Percentiles rank a stretch among this genome's conserved stretches.
Evolutionary conservation across 2,329 filamentous ascomycete species (phyloP).

Genomic region (Corinectria fuckeliana): DNA sequence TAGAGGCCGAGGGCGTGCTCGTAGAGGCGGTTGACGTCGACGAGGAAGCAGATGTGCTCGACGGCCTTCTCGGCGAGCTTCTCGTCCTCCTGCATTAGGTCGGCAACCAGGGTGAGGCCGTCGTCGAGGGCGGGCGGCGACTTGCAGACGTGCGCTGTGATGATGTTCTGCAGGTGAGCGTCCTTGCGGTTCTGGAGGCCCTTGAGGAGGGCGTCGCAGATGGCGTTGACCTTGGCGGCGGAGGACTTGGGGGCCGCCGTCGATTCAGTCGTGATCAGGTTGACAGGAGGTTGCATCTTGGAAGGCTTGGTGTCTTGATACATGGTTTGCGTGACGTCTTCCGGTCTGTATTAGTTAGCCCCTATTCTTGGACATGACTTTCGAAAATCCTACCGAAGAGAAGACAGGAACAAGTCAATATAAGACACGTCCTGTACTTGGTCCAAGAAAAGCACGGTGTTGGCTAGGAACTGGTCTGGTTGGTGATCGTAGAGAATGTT

Average conservation of each 20-base stretch:
- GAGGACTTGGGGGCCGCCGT: conserved; percentile 25
- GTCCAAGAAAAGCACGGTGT: conserved; percentile 77
- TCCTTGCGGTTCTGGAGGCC: conserved; percentile 67
- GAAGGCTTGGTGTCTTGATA: conserved; percentile 81
- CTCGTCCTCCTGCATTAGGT: conserved; percentile 71
- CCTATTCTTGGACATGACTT: neutral
- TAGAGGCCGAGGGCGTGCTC: conserved; percentile 91
- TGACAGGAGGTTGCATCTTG: conserved; percentile 22
- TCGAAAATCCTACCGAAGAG: conserved; percentile 66
- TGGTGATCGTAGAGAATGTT: conserved; percentile 95
- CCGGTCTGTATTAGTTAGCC: conserved; percentile 64
- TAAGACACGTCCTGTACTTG: conserved; percentile 83
- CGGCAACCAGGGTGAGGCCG: conserved; percentile 79
- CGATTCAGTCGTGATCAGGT: conserved; percentile 17
- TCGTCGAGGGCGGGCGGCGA: conserved; percentile 87
- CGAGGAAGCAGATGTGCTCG: conserved; percentile 96
- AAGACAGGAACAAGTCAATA: conserved; percentile 90
- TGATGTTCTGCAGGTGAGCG: conserved; percentile 83
- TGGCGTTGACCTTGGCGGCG: conserved; percentile 76
- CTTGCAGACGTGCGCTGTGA: conserved; percentile 96
- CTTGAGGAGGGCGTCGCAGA: conserved; percentile 84
- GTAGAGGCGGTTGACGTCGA: conserved; percentile 90
- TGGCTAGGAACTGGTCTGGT: conserved; percentile 83
- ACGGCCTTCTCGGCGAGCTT: conserved; percentile 85
- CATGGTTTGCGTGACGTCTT: conserved; percentile 92